Base-by-base conservation (phyloP, 257 asterid species). In the Eustoma russellianum region DNA sequence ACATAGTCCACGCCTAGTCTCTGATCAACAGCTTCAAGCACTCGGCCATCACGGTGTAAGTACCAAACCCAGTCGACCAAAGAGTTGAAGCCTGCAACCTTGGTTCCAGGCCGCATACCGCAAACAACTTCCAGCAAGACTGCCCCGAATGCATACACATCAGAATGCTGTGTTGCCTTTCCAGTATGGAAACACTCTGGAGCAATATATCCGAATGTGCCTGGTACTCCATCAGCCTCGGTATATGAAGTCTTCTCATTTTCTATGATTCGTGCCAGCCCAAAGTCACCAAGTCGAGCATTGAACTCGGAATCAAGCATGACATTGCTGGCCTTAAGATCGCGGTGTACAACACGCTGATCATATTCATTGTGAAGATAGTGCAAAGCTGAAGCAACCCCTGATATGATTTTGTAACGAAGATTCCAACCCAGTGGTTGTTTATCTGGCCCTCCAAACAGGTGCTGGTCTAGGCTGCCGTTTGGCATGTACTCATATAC, bases 171-270 rank as follows among this genome's bases (percentile, higher is more conserved):
- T 1, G 98, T 86, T 55, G 93, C 91, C 65, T 75, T 83, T 5
- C 93, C 98, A 0, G 86, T 90, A 77, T 77, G 94, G 73, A 90
- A 83, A 57, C 96, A 86, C 72, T 91, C 97, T 3, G 94, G 96
- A 2, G 98, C 98, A 13, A 91, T 82, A 74, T 87, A 91, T 33
- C 98, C 98, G 73, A 75, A 61, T 0, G 98, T 91, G 34, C 95
- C 98, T 1, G 74, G 55, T 1, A 86, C 78, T 0, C 96, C 98
- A 35, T 81, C 93, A 0, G 89, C 94, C 52, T 85, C 94, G 0
- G 82, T 85, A 30, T 86, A 86, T 0, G 95, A 91, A 18, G 95
- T 80, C 45, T 75, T 82, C 43, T 73, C 98, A 3, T 91, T 83
- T 49, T 91, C 98, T 1, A 91, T 41, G 9, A 86, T 95, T 12